Conservation (phyloP, 768 basidiomycete species). For the Russula vinacea region DNA sequence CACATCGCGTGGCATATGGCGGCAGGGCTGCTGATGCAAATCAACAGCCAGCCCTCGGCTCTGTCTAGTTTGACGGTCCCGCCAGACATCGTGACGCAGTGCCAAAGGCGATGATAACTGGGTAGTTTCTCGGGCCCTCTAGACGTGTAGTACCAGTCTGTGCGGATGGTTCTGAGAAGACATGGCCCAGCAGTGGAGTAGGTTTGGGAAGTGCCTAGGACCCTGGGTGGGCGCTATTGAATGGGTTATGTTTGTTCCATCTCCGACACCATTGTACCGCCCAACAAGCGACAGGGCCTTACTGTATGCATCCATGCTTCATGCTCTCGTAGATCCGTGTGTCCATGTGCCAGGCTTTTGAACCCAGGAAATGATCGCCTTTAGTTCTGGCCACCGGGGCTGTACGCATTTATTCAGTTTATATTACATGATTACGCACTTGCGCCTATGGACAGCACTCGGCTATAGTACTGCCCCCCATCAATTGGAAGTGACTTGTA, state of each 20-base stretch:
- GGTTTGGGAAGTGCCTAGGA: not conserved
- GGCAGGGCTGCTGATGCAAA: constrained; percentile 23
- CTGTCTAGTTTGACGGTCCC: constrained; percentile 19
- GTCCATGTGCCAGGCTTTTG: not conserved
- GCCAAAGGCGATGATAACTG: not conserved
- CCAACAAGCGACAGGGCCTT: not conserved
- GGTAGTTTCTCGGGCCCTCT: not conserved
- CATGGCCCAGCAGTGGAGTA: not conserved
- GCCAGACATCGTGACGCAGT: constrained; percentile 20
- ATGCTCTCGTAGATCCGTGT: not conserved
- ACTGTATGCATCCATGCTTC: too few relatives aligned
- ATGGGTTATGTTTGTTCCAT: not conserved
- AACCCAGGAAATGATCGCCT: not conserved
- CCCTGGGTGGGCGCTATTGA: not conserved
- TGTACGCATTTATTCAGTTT: not conserved
- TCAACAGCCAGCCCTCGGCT: constrained; percentile 11
- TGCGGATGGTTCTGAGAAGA: not conserved
- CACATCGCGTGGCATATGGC: constrained; percentile 28
- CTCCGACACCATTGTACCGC: not conserved
- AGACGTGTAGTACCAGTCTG: not conserved
- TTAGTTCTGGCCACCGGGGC: not conserved
- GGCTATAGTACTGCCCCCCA: not conserved
- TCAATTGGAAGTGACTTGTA: not conserved
- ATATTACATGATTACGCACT: not conserved
- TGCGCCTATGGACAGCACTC: not conserved